phyloP scores from a whole-genome alignment of 495 filamentous ascomycete genomes.

The Amorphotheca resinae region DNA sequence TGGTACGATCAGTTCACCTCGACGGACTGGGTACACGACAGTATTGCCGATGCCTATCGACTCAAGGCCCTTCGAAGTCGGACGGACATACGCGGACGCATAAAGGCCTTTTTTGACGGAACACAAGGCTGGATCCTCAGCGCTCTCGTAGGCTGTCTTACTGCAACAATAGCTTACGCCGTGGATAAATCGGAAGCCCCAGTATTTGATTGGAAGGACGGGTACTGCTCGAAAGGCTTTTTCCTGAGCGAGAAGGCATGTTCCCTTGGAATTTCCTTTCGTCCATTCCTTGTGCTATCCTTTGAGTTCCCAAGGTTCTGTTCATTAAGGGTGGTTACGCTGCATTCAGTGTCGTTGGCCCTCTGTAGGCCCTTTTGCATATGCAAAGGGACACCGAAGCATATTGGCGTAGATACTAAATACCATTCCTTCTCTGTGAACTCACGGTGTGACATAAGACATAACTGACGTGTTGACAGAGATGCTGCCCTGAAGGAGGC shows the following conservation, averaged over 20 bases:
- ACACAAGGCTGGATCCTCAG: constrained; percentile 92
- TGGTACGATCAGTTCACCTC: constrained; percentile 99
- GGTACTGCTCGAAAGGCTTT: constrained; percentile 66
- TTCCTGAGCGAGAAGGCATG: constrained; percentile 53
- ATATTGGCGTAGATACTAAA: background rate
- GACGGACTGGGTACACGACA: constrained; percentile 97
- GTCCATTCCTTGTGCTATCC: background rate
- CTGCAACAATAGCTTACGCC: constrained; percentile 75
- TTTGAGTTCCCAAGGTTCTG: background rate
- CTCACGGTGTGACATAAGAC: no score
- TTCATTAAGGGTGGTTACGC: no score
- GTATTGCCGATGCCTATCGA: constrained; percentile 85
- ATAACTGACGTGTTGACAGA: constrained; percentile 24
- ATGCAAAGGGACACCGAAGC: background rate
- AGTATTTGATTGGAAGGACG: constrained; percentile 83
- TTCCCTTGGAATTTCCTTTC: background rate
- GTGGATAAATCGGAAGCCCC: constrained; percentile 77
- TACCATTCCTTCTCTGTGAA: no score
- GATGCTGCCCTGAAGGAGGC: constrained; percentile 59
- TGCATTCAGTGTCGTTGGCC: no score
- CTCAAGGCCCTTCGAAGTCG: constrained; percentile 69
- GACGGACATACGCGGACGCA: constrained; percentile 71
- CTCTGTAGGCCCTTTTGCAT: no score
- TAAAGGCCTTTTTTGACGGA: constrained; percentile 69
- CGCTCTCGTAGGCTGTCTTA: constrained; percentile 78